Evolutionary conservation across 2,329 filamentous ascomycete genomes (phyloP), one percentile per base, ranked within the genome.

Genomic region (Aspergillus costaricaensis): DNA sequence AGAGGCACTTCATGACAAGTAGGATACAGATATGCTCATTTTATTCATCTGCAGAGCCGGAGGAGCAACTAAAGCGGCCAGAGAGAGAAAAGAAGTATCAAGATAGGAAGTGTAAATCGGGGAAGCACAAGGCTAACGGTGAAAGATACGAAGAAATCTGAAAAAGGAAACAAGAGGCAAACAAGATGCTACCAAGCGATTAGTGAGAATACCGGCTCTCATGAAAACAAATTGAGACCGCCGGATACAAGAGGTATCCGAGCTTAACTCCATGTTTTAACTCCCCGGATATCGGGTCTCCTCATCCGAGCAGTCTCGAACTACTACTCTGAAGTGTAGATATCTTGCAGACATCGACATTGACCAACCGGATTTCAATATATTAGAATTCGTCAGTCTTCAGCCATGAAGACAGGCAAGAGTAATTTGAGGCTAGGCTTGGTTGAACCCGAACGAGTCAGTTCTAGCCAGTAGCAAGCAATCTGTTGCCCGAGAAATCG

Each of bases 231-330:
- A 32, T 15, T 49, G 47, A 32, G 47, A 49, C 32, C 12, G 23
- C 15, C 21, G 23, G 44, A 27, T 23, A 27, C 19, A 27, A 14
- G 15, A 27, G 7, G 19, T 27, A 48, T 48, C 44, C 12, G 23
- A 23, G 19, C 41, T 44, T 44, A 44, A 23, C 41, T 44, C 41
- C 41, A 44, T 44, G 47, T n/a, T n/a, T 17, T 17, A 10, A n/a
- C 21, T 19, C 25, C 47, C 27, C 23, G 23, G 44, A 48, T 27
- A 30, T 32, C 23, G 47, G 47, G 47, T 25, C 47, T 30, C 47
- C 47, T n/a, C 47, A n/a, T 49, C 47, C 47, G 47, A 49, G 27
- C 47, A 49, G 47, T 30, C 47, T 49, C 23, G 47, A 49, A 49
- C 47, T 49, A 25, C 27, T 17, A 49, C 47, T 49, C 15, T 49